Base-by-base conservation (phyloP, 768 basidiomycete genomes). In the Kwoniella europaea region DNA sequence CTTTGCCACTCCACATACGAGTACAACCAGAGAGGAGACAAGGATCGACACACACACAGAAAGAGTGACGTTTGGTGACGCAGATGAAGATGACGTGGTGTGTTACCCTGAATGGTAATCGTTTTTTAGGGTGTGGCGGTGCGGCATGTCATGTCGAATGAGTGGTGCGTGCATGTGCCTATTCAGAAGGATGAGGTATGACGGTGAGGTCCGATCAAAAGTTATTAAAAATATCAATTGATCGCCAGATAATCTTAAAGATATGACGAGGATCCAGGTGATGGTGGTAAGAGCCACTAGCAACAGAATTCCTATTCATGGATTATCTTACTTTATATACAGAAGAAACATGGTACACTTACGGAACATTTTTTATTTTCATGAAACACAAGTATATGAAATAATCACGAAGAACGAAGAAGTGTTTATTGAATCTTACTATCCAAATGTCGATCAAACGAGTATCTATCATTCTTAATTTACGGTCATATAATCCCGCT, bases 101-200 rank as follows among this genome's bases (percentile, higher is more conserved):
- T 15, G 20, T 27, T 1, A 42, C 15, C 54, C 57, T 24, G 27
- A 13, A 27, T 58, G 15, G 29, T 7, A 27, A 20, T 58, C 20
- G 35, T 58, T 4, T 20, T 58, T 58, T 58, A 27, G 57, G 57
- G 57, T 58, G 57, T 58, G 57, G 57, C 57, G 20, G 57, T 58
- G 27, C 57, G 57, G 57, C 57, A 24, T 27, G 24, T 27, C 46
- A 46, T 18, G 12, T 29, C 12, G 10, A 58, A 10, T 58, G 10
- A 24, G 57, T 58, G 57, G 57, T 58, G 57, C 57, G 57, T 27
- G 57, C 57, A n/a, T 58, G 22, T 58, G 29, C 57, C 7, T 58
- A 13, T 42, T 6, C 15, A 2, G 3, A 27, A 56, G 29, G 57
- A 27, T 15, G 27, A 24, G 12, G 22, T 27, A 58, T 58, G 57